Evolutionary conservation across 2,329 filamentous ascomycete genomes (phyloP).

Genomic region (Pseudopyrenochaeta lycopersici): DNA sequence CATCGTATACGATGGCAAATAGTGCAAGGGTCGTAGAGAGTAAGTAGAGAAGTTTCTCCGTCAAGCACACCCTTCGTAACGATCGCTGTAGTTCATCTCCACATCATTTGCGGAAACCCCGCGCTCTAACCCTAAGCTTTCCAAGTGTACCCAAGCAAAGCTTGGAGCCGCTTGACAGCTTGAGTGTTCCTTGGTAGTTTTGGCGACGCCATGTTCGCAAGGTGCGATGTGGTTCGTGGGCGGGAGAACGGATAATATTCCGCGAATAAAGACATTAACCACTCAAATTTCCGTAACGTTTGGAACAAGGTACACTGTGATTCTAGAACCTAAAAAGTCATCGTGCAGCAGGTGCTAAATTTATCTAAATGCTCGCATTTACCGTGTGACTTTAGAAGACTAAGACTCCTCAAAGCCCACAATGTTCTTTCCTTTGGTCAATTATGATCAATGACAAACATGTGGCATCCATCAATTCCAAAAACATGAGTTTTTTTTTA

Average conservation of each 20-base stretch:
- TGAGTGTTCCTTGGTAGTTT: not conserved
- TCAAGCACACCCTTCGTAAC: not conserved
- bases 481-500: too few relatives aligned
- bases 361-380: too few relatives aligned
- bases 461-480: too few relatives aligned
- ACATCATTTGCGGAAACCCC: constrained; percentile 25
- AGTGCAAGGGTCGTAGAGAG: not conserved
- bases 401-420: too few relatives aligned
- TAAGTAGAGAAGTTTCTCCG: constrained; percentile 20
- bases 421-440: too few relatives aligned
- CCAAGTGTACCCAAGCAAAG: constrained; percentile 23
- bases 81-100: constrained; percentile 17
- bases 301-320: not conserved
- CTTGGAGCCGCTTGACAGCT: constrained; percentile 21
- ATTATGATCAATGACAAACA: too few relatives aligned
- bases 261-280: constrained; percentile 8
- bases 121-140: constrained; percentile 23
- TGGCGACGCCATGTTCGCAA: not conserved
- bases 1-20: not conserved
- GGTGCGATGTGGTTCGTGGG: constrained; percentile 14
- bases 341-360: too few relatives aligned
- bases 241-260: constrained; percentile 5
- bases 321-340: not conserved
- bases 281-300: not conserved
- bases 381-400: too few relatives aligned